Evolutionary conservation across 495 filamentous ascomycete genomes (phyloP), one percentile per base, ranked within the genome.

Genomic region (Saxophila tyrrhenica): DNA sequence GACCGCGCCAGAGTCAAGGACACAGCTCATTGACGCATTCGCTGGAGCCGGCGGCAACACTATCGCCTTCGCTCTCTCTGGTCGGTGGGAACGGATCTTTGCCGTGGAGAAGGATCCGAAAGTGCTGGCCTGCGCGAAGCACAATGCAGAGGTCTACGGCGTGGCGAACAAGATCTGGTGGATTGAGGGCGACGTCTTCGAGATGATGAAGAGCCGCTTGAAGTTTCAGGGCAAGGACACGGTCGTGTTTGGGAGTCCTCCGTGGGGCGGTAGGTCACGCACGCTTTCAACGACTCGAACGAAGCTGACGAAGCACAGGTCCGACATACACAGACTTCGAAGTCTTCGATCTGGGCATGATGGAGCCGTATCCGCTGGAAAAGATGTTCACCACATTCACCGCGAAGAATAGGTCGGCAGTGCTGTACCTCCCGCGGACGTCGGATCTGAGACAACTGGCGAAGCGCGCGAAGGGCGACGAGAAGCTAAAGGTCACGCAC

Each of bases 41-140:
- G 84, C 82, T 21, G 92, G 92, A 25, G 87, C 89, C 9, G 92
- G 92, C 16, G 92, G 90, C 48, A 97, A 98, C 65, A 77, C 83
- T n/a, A 98, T 98, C 56, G 87, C 89, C 25, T 94, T 97, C 63
- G 92, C 92, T 15, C 73, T 79, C 8, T 83, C 83, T 2, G 78
- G 76, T 10, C 76, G 79, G 48, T 97, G 88, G 84, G 75, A 79
- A 25, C 81, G 78, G 46, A 77, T 98, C 45, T 87, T 95, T 64
- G 88, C 86, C 29, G 84, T 97, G 63, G 92, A 98, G 69, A 85
- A 82, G 50, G 79, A 95, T 62, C 73, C 83, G 13, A 70, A 76
- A 1, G 84, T 84, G 3, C 73, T 98, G 1, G 77, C 80, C 45
- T 98, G 92, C 70, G 92, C 87, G 32, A 89, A 91, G 70, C 85